Base-by-base conservation (phyloP, 768 basidiomycete species). In the Lactarius sp. region DNA sequence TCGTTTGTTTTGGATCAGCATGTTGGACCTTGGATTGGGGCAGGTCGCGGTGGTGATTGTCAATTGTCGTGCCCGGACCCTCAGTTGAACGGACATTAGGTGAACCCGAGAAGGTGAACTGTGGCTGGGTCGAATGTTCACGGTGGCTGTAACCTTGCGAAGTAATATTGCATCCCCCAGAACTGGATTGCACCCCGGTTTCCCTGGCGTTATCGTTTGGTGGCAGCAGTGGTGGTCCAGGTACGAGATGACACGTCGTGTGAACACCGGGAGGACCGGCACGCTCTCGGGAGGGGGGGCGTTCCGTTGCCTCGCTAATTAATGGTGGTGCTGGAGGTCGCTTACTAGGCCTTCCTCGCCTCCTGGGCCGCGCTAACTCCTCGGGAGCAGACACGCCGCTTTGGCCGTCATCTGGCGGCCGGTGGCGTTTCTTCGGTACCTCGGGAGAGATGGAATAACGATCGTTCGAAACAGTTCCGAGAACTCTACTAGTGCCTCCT, bases 351-450 rank as follows among this genome's bases (percentile, higher is more conserved):
- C 68, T 67, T 10, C 66, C 69, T 7, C 70, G 62, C 55, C 61
- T 69, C 46, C 60, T 67, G 7, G 68, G 41, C 1, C 36, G 34
- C n/a, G 42, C 6, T 18, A 31, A 36, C 31, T 6, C 51, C 34
- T 58, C 56, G 37, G 49, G 46, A n/a, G n/a, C 31, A 7, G 51
- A 66, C 41, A 33, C 55, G 36, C 27, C 46, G 18, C 34, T 27
- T 10, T 58, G 41, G 6, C 36, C 47, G 16, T 63, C 62, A 64
- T 78, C 78, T 16, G 70, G 65, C 8, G 69, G 72, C 27, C 75
- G 74, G n/a, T 75, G 75, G 39, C 77, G 76, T 68, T 77, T 77
- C 69, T 71, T 75, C 7, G 73, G 73, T 14, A 61, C 60, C 52
- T 56, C 14, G 4, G 62, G 39, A 13, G 65, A 59, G 20, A 59